Evolutionary conservation across 1,139 yeast genomes (phyloP).

Genomic region (Debaryomycetaceae sp.): DNA sequence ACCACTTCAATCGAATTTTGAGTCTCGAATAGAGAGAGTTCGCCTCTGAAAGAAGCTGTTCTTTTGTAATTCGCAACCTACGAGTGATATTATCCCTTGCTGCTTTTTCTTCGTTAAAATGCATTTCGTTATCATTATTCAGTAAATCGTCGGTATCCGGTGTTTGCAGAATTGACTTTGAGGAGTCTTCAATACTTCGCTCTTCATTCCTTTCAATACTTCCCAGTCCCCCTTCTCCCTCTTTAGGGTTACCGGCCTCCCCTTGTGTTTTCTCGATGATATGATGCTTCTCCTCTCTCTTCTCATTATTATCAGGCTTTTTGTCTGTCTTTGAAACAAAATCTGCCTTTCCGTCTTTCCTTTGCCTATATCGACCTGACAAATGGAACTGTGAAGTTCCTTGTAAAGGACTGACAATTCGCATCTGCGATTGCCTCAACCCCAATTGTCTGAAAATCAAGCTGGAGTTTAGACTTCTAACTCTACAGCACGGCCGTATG

Average conservation of each 20-base stretch:
- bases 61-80: conserved; percentile 30
- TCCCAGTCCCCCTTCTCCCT: no score
- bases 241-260: conserved; percentile 3
- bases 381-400: neutral
- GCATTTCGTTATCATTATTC: conserved; percentile 8
- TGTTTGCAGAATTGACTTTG: no score
- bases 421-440: neutral
- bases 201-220: no score
- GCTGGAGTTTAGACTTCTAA: conserved; percentile 3
- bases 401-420: neutral
- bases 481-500: conserved; percentile 3
- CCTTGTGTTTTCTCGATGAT: no score
- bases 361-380: neutral
- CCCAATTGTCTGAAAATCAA: neutral
- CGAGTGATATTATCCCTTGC: neutral
- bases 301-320: no score
- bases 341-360: neutral
- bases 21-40: conserved; percentile 48
- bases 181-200: no score
- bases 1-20: conserved; percentile 65
- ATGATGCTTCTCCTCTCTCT: no score
- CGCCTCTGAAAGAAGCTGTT: conserved; percentile 53
- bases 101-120: conserved; percentile 5
- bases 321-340: no score
- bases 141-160: no score